Evolutionary conservation across 495 filamentous ascomycete species (phyloP).

Genomic region (Penicillium paradoxum): DNA sequence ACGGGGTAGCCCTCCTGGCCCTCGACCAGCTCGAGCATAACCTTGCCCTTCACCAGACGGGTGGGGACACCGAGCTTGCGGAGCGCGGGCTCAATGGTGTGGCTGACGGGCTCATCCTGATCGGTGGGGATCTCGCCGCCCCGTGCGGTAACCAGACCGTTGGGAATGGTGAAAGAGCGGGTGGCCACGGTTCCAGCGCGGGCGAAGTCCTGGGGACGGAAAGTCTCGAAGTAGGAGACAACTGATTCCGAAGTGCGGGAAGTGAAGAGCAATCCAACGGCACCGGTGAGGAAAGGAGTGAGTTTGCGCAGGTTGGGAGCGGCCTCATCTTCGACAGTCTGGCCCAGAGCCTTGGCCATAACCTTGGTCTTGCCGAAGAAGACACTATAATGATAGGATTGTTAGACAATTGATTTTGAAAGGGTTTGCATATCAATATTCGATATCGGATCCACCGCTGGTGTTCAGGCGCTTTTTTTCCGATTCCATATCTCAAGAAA

Average conservation of each 20-base stretch:
- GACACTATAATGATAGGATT: conserved; percentile 48
- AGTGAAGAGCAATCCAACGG: conserved; percentile 88
- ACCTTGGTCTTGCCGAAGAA: conserved; percentile 99
- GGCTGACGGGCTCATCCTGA: conserved; percentile 79
- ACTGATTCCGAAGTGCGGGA: conserved; percentile 61
- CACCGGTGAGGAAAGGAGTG: conserved; percentile 65
- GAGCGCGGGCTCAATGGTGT: conserved; percentile 82
- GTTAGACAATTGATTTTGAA: background rate
- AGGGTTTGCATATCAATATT: conserved; percentile 5
- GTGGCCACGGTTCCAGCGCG: conserved; percentile 75
- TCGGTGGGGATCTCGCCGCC: conserved; percentile 70
- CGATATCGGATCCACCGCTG: conserved; percentile 1
- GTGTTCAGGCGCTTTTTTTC: background rate
- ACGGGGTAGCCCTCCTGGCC: conserved; percentile 63
- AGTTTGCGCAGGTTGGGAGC: conserved; percentile 68
- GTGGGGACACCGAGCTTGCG: conserved; percentile 85
- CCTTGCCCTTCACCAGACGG: conserved; percentile 78
- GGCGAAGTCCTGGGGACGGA: conserved; percentile 74
- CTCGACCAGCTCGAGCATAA: conserved; percentile 72
- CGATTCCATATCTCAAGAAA: background rate
- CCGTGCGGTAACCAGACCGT: conserved; percentile 69
- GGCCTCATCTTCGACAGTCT: conserved; percentile 66
- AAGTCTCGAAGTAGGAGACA: conserved; percentile 59
- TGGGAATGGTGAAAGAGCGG: conserved; percentile 70
- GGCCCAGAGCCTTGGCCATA: conserved; percentile 87